phyloP scores from a whole-genome alignment of 768 basidiomycete species.

The Sporobolomyces pararoseus region DNA sequence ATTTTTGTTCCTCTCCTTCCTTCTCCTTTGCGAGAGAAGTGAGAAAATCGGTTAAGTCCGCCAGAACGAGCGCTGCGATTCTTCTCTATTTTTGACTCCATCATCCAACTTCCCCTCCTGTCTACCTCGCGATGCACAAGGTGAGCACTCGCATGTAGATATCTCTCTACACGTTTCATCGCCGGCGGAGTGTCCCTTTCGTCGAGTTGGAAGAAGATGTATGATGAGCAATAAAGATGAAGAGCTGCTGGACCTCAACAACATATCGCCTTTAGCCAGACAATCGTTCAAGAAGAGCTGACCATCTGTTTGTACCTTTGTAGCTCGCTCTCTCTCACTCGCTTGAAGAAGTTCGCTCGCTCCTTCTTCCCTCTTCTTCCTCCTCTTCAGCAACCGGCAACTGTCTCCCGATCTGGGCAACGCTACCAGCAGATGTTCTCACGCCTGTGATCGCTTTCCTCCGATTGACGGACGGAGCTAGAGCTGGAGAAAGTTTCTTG shows the following conservation, averaged over 20 bases:
- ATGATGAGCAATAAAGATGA: neutral
- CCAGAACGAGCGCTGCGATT: too few species aligned
- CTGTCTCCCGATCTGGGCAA: slow-evolving; percentile 84
- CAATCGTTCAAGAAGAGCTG: neutral
- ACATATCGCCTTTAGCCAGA: too few species aligned
- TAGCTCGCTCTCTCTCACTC: slow-evolving; percentile 35
- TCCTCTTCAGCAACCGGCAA: slow-evolving; percentile 61
- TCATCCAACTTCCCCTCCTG: neutral
- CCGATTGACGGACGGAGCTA: slow-evolving; percentile 65
- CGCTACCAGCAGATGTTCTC: slow-evolving; percentile 89
- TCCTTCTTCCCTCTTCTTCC: slow-evolving; percentile 28
- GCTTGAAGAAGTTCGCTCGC: slow-evolving; percentile 26
- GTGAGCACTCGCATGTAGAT: neutral
- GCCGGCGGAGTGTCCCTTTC: too few species aligned
- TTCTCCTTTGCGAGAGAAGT: too few species aligned
- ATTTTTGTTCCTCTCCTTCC: neutral
- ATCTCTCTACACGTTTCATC: too few species aligned
- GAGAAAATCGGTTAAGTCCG: too few species aligned
- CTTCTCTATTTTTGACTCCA: too few species aligned
- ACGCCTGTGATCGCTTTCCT: slow-evolving; percentile 97
- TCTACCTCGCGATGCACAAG: neutral
- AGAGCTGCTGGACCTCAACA: neutral
- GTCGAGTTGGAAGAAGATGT: too few species aligned
- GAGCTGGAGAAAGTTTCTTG: slow-evolving; percentile 69
- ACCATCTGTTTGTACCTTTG: neutral